Evolutionary conservation across 805 yeast species (phyloP), one percentile per base, ranked within the genome.

Genomic region (Candida parachauliodes): DNA sequence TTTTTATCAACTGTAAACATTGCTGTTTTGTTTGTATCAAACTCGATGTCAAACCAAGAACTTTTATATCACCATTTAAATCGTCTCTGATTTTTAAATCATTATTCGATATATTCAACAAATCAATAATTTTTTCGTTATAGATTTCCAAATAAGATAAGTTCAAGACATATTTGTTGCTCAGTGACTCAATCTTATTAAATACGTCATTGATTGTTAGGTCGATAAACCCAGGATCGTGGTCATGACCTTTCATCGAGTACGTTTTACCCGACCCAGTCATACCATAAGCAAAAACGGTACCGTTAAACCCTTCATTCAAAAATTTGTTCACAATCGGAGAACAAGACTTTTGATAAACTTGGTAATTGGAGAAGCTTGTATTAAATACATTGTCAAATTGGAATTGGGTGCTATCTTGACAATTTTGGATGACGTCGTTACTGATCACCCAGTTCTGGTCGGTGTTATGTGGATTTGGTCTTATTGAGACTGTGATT

Each of bases 261-360:
- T 83, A 87, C 0, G 97, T 89, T 55, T 89, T 89, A 11, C 98
- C 98, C 57, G 97, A 89, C 0, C 98, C 98, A 0, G 98, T 89
- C 22, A 97, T 94, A 1, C 98, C 98, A 55, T 89, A 89, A 0
- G 98, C 97, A 65, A 89, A 89, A 0, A 89, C 87, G 0, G 96
- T 88, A 11, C 89, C 89, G 52, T 88, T 88, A 57, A 64, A 89
- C 0, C 96, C 96, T 11, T 79, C 80, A 30, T 57, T 49, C 72
- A 70, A 44, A 76, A 78, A 55, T 71, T 76, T 45, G 53, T 64
- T 26, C 72, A 79, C 57, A 73, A 71, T 24, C 68, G 77, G 47
- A 52, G 70, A 33, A 77, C 94, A 34, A 69, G 63, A 65, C 10
- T 58, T 56, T 14, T 62, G 62, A 55, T 86, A 91, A 2, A 91